These are phyloP conservation scores for Ogataea zsoltii DNA, from an alignment of 805 yeast genomes.

Conservation along the genomic window DNA sequence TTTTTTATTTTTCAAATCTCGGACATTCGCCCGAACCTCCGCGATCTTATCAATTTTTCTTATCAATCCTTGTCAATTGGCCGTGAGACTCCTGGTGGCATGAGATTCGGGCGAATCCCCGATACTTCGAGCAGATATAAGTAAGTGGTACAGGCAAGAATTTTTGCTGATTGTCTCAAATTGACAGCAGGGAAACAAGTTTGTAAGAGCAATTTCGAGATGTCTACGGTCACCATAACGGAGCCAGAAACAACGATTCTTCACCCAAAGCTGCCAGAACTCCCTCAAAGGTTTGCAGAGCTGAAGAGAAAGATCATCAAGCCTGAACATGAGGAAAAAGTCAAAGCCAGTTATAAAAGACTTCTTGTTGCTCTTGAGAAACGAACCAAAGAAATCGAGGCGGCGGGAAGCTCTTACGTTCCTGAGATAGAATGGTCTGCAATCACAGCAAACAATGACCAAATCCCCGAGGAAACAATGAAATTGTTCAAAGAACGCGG, in stretches of 20 bases:
- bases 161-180: too few species aligned
- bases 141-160: too few species aligned
- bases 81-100: too few species aligned
- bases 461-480: slow-evolving; percentile 7
- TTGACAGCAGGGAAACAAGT: too few species aligned
- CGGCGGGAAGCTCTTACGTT: slow-evolving; percentile 26
- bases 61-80: too few species aligned
- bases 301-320: slow-evolving; percentile 23
- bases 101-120: not conserved
- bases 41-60: not conserved
- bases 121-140: not conserved
- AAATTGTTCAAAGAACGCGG: slow-evolving; percentile 26
- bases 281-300: slow-evolving; percentile 2
- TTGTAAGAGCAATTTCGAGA: too few species aligned
- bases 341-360: slow-evolving; percentile 34
- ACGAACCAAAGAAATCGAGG: slow-evolving; percentile 21
- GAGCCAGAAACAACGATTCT: not conserved
- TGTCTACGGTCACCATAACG: too few species aligned
- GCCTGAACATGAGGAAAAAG: slow-evolving; percentile 31
- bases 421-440: slow-evolving; percentile 29
- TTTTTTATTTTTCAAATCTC: too few species aligned
- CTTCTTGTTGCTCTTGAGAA: slow-evolving; percentile 27
- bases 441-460: slow-evolving; percentile 15
- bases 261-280: slow-evolving; percentile 2
- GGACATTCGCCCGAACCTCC: slow-evolving; percentile 5